Evolutionary conservation across 2,329 filamentous ascomycete species (phyloP), one percentile per base, ranked within the genome.

Genomic region (Colletotrichum eleusines): DNA sequence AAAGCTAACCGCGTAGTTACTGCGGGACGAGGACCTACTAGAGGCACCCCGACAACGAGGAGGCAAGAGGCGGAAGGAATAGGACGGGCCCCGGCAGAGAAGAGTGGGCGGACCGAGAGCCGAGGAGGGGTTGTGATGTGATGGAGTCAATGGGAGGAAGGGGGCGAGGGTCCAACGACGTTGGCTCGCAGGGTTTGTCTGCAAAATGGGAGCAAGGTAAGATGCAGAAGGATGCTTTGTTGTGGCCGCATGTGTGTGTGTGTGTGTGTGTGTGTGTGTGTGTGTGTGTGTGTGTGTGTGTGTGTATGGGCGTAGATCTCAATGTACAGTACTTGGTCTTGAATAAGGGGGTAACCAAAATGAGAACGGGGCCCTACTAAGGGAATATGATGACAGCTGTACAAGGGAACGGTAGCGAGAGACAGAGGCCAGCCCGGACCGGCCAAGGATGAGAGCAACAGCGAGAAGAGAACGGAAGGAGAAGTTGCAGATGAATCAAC

Each of bases 171-270:
- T 26, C 16, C 57, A 58, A 67, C 58, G 55, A 71, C 68, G 59
- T 59, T 59, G 63, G 68, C 51, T 71, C 44, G 68, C 64, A 67
- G 68, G 62, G 58, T 46, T n/a, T 57, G 51, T 44, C 57, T 71
- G 68, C 68, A 71, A 54, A 53, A 71, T n/a, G 50, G 66, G 53
- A 50, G 44, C 58, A 62, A 65, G 62, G 66, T 20, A 42, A 61
- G 55, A 65, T 65, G 69, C 64, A 69, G 53, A 38, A 54, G 33
- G 46, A 46, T 66, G 35, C 60, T 69, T 69, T 58, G 58, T 68
- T 58, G 63, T 42, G 62, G 54, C 44, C 50, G 48, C 53, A 42
- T 23, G 46, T 69, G 55, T 33, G 23, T 26, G n/a, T 44, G 35
- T 38, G 7, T 38, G 54, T 69, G 55, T 33, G 20, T 35, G 35